Percentiles rank a stretch among this genome's conserved stretches.
phyloP scores from a whole-genome alignment of 1,284 basidiomycete genomes.

The Agaricales sp. region DNA sequence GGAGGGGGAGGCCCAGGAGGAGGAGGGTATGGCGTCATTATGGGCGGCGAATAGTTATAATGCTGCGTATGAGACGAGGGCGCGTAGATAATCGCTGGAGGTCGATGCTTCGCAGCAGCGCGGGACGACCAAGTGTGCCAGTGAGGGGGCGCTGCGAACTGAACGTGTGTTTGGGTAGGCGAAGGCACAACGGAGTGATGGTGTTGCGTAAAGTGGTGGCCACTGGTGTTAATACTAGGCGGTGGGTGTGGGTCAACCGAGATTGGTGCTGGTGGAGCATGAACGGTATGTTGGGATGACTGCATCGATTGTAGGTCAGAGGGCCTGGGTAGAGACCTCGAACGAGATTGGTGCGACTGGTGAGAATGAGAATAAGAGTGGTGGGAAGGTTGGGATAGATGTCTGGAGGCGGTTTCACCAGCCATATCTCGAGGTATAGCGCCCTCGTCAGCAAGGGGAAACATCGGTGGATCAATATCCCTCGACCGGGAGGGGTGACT shows the following conservation, averaged over 20 bases:
- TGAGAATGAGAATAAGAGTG: not conserved
- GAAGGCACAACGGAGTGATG: not conserved
- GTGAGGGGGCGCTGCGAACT: not conserved
- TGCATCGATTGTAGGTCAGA: slow-evolving; percentile 1
- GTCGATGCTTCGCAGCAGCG: not conserved
- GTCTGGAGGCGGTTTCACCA: not conserved
- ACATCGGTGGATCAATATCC: not conserved
- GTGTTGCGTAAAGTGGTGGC: not conserved
- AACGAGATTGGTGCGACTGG: not conserved
- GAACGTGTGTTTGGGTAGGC: not conserved
- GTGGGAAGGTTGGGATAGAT: not conserved
- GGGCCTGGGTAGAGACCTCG: not conserved
- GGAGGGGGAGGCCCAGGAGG: not conserved
- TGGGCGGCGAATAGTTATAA: not conserved
- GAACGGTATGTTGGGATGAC: not conserved
- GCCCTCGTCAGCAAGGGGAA: not conserved
- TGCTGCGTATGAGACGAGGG: not conserved
- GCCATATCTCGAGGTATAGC: not conserved
- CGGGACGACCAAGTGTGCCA: not conserved
- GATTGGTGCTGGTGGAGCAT: not conserved
- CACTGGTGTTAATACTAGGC: not conserved
- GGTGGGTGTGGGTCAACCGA: no score
- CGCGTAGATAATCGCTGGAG: not conserved
- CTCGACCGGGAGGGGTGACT: not conserved
- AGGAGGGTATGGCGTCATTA: not conserved